Base-by-base conservation (phyloP, 2,329 filamentous ascomycete species). In the Aspergillus alliaceus region DNA sequence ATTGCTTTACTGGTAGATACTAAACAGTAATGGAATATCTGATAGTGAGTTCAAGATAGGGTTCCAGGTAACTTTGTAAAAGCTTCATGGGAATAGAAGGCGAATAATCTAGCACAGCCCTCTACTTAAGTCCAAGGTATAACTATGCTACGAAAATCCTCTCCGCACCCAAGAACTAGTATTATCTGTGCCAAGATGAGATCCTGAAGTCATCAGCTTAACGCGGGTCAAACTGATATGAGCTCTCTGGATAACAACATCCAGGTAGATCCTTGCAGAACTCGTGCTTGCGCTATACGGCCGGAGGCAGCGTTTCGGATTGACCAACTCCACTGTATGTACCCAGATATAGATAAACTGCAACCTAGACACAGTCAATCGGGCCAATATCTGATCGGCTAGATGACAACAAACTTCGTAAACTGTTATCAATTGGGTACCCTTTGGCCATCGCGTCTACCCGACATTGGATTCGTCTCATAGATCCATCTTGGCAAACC, bases 381-480 rank as follows among this genome's bases (percentile, higher is more conserved):
- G 18, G 20, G 47, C 27, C 52, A 50, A 55, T 48, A 37, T 44
- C 44, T 51, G 37, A 46, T 18, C 22, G 27, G 29, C 46, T n/a
- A 20, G 37, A 9, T 6, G 25, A 12, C n/a, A 18, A 54, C 42
- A 47, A 34, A 32, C 44, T 48, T 48, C 44, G 18, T 48, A 31
- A 18, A 48, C 7, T 22, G 44, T n/a, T 31, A 32, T 51, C 51
- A 25, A 48, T 54, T 48, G 57, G 52, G 42, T 54, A 54, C 53
- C 55, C 40, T 49, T 14, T 46, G 25, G 29, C 18, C 44, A 47
- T 49, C 44, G 29, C 27, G 8, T 48, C 51, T 44, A 35, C 42
- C 35, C 32, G 29, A 53, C 27, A 27, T 60, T 56, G 51, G 58
- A 61, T 52, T 50, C 54, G 56, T 61, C 59, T 54, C 51, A 59